Conservation (phyloP, 495 filamentous ascomycete genomes). For the Acidiella bohemica region DNA sequence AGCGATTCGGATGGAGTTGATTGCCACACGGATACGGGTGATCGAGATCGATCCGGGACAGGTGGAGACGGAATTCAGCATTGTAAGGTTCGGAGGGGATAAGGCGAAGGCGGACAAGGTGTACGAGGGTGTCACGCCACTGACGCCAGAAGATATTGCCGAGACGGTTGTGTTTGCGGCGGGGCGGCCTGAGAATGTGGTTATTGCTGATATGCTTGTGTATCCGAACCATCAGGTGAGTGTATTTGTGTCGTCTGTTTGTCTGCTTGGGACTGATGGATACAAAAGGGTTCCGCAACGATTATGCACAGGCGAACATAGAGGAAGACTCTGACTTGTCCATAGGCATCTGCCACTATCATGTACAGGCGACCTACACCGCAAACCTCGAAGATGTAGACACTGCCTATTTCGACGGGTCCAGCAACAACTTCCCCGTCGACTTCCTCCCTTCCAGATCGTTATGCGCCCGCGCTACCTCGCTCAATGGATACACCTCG, state of each 20-base stretch:
- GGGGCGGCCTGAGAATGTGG: slow-evolving; percentile 82
- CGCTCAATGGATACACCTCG: slow-evolving; percentile 65
- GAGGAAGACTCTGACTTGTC: slow-evolving; percentile 4
- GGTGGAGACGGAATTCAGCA: slow-evolving; percentile 94
- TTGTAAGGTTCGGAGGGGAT: slow-evolving; percentile 87
- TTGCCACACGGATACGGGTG: slow-evolving; percentile 71
- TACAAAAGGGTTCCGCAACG: slow-evolving; percentile 35
- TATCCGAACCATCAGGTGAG: slow-evolving; percentile 85
- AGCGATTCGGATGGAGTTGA: slow-evolving; percentile 72
- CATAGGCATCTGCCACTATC: slow-evolving; percentile 6
- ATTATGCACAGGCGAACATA: slow-evolving; percentile 37
- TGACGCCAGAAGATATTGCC: slow-evolving; percentile 90
- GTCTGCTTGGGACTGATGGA: not conserved
- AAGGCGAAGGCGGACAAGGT: slow-evolving; percentile 90
- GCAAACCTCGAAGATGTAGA: slow-evolving; percentile 16
- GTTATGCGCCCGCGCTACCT: slow-evolving; percentile 59
- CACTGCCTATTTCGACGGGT: slow-evolving; percentile 23
- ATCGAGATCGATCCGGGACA: slow-evolving; percentile 94
- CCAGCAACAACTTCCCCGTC: slow-evolving; percentile 59
- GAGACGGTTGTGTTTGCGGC: slow-evolving; percentile 88
- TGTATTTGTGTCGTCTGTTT: not conserved
- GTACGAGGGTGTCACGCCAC: slow-evolving; percentile 76
- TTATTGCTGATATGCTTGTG: slow-evolving; percentile 80
- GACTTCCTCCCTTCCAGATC: slow-evolving; percentile 77
- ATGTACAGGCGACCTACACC: slow-evolving; percentile 9